These are phyloP conservation scores for Rhynchosporium graminicola DNA, from an alignment of 2,329 filamentous ascomycete species.

Conservation along the genomic window DNA sequence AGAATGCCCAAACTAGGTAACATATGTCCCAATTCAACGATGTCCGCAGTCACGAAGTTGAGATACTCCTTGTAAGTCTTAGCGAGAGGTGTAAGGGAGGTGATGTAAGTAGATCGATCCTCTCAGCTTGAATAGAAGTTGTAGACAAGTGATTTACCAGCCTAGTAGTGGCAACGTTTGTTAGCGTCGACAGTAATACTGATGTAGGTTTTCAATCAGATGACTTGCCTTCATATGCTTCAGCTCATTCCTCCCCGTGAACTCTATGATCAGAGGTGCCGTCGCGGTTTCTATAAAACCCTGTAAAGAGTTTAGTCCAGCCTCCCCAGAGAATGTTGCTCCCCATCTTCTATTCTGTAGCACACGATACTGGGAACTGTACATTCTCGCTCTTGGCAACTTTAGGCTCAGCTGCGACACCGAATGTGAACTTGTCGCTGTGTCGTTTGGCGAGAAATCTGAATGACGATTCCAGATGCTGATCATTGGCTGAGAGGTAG, in stretches of 20 bases:
- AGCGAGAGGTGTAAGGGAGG: constrained; percentile 45
- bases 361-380: constrained; percentile 37
- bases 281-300: constrained; percentile 45
- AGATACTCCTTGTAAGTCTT: constrained; percentile 51
- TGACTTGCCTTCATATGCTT: constrained; percentile 43
- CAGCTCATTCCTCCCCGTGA: constrained; percentile 49
- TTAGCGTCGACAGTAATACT: neutral
- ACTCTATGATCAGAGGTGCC: constrained; percentile 46
- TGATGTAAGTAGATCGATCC: constrained; percentile 43
- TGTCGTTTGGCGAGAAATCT: constrained; percentile 42
- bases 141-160: constrained; percentile 45
- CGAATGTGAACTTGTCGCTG: constrained; percentile 48
- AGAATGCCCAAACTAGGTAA: constrained; percentile 44
- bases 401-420: constrained; percentile 31
- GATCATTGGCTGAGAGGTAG: constrained; percentile 40
- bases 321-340: constrained; percentile 42
- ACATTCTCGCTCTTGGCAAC: constrained; percentile 28
- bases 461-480: constrained; percentile 40
- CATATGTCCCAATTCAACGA: constrained; percentile 49
- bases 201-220: too few relatives aligned
- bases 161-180: constrained; percentile 32
- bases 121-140: constrained; percentile 40
- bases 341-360: constrained; percentile 46
- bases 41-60: constrained; percentile 50
- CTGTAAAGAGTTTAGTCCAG: constrained; percentile 41